phyloP scores from a whole-genome alignment of 2,329 filamentous ascomycete genomes.

The Biscogniauxia mediterranea region DNA sequence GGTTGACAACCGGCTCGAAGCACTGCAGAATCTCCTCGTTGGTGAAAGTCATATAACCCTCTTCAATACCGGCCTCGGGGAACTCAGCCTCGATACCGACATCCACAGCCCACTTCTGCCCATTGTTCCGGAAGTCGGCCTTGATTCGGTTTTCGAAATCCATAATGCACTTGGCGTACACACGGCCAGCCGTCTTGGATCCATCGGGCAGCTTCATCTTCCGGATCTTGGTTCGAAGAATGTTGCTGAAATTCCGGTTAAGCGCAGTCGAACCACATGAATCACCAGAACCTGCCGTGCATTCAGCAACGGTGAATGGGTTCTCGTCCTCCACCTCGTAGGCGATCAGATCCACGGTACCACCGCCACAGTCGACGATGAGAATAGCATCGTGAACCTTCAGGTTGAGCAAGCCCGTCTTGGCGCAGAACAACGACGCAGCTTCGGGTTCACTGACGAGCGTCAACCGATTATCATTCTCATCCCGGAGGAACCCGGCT shows the following conservation, averaged over 20 bases:
- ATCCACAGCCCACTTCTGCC: conserved; percentile 98
- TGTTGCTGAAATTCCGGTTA: conserved; percentile 98
- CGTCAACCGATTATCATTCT: conserved; percentile 95
- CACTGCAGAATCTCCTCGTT: conserved; percentile 99
- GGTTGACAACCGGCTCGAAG: conserved; percentile 97
- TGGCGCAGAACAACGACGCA: conserved; percentile 95
- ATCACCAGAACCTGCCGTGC: conserved; percentile 94
- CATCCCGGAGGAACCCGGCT: conserved; percentile 92
- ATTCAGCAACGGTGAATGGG: conserved; percentile 95
- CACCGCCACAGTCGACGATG: conserved; percentile 97
- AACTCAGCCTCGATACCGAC: conserved; percentile 98
- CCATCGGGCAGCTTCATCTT: conserved; percentile 99
- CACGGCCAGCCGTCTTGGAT: conserved; percentile 94
- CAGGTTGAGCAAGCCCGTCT: conserved; percentile 91
- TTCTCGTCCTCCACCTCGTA: conserved; percentile 98
- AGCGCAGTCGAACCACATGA: conserved; percentile 97
- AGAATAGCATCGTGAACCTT: conserved; percentile 98
- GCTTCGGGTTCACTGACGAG: conserved; percentile 96
- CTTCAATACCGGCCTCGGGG: conserved; percentile 95
- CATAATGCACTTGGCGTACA: conserved; percentile 99
- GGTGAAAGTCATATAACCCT: conserved; percentile 99
- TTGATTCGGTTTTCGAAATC: conserved; percentile 99
- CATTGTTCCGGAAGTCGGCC: conserved; percentile 98
- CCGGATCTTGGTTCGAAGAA: conserved; percentile 92
- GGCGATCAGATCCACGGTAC: conserved; percentile 97